phyloP scores from a whole-genome alignment of 176 grass and related monocot species.

The Rhynchospora breviuscula region DNA sequence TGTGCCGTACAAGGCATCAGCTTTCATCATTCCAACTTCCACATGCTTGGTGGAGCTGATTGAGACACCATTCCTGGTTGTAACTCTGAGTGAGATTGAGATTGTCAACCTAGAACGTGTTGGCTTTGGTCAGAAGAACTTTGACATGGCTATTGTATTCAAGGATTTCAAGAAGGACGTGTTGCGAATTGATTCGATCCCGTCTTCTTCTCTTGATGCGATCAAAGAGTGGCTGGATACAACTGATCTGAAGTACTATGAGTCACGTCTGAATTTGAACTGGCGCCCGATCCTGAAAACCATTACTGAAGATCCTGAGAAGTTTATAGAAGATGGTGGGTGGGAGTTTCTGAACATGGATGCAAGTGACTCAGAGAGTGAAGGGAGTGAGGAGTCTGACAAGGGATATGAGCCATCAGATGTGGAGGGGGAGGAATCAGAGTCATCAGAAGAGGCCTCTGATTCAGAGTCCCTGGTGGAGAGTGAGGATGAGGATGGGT shows the following conservation, averaged over 20 bases:
- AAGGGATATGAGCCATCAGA: conserved; percentile 75
- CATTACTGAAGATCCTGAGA: conserved; percentile 69
- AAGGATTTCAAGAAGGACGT: conserved; percentile 93
- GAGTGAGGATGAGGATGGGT: conserved; percentile 55
- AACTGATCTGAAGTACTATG: conserved; percentile 91
- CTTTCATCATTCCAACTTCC: conserved; percentile 85
- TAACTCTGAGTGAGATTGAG: conserved; percentile 71
- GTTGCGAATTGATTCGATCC: conserved; percentile 82
- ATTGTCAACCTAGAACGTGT: conserved; percentile 94
- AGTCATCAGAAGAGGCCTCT: conserved; percentile 40
- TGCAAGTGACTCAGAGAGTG: conserved; percentile 75
- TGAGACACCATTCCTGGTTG: conserved; percentile 73
- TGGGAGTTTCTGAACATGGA: conserved; percentile 95
- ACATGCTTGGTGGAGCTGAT: conserved; percentile 81
- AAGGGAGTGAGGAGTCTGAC: conserved; percentile 68
- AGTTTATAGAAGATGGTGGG: conserved; percentile 78
- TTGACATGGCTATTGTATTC: conserved; percentile 93
- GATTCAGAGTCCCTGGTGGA: conserved; percentile 53
- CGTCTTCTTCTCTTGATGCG: conserved; percentile 51
- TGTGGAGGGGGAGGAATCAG: conserved; percentile 62
- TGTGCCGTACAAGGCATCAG: conserved; percentile 69
- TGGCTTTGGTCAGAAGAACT: conserved; percentile 79
- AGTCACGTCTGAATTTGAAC: conserved; percentile 81
- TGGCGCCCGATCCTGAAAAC: conserved; percentile 95
- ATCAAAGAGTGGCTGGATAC: conserved; percentile 97